phyloP scores from a whole-genome alignment of 768 basidiomycete genomes.

The Hygrophorus pudorinus region DNA sequence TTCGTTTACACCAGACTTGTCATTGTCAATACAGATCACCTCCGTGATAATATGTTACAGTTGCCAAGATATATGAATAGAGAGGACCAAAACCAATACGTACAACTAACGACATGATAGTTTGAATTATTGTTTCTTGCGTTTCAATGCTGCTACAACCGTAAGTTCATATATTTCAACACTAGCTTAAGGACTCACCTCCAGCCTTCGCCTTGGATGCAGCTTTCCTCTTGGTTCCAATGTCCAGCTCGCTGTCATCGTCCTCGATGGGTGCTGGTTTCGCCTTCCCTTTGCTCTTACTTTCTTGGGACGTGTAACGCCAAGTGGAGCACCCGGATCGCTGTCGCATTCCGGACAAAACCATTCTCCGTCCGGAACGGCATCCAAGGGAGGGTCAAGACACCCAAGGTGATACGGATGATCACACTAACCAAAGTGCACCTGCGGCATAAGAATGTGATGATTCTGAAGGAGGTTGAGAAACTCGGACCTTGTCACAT shows the following conservation, averaged over 20 bases:
- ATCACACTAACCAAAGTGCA: conserved; percentile 55
- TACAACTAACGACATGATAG: background rate
- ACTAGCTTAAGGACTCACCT: conserved; percentile 20
- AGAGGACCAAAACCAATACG: background rate
- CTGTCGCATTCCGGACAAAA: conserved; percentile 72
- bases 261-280: conserved; percentile 12
- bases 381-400: conserved; percentile 64
- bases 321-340: conserved; percentile 47
- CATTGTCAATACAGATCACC: conserved; percentile 1
- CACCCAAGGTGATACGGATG: conserved; percentile 79
- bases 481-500: conserved; percentile 70
- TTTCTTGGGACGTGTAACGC: conserved; percentile 24
- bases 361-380: conserved; percentile 86
- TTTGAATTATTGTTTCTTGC: conserved; percentile 12
- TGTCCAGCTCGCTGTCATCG: conserved; percentile 16
- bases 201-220: conserved; percentile 22
- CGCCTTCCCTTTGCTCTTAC: conserved; percentile 16
- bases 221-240: conserved; percentile 36
- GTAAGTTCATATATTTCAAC: background rate
- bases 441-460: too few relatives aligned
- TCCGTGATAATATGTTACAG: background rate
- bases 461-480: conserved; percentile 2
- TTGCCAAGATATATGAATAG: background rate
- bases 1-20: too few relatives aligned
- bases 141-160: conserved; percentile 11